phyloP scores from a whole-genome alignment of 2,329 filamentous ascomycete species.

The Blastomyces emzantsi region DNA sequence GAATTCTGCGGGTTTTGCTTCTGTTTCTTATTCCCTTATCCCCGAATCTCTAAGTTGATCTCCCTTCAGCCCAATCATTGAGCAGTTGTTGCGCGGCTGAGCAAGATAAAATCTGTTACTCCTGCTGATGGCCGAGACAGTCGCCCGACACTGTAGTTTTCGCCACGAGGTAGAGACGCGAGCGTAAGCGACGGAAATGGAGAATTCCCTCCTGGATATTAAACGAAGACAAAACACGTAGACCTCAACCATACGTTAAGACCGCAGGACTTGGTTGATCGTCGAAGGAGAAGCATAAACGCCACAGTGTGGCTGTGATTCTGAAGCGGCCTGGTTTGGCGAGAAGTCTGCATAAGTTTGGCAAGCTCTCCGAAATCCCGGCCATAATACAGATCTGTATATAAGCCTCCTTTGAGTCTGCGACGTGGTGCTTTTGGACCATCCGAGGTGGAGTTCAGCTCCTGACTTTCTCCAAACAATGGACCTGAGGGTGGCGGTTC shows the following conservation, averaged over 20 bases:
- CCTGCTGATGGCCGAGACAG: not conserved
- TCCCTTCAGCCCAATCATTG: not conserved
- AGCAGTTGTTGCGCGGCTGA: not conserved
- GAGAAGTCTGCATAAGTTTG: too few species aligned
- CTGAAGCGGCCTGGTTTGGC: not conserved
- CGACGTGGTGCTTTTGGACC: not conserved
- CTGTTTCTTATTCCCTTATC: not conserved
- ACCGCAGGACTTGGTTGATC: not conserved
- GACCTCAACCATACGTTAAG: not conserved
- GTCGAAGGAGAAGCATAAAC: not conserved
- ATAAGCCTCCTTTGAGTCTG: too few species aligned
- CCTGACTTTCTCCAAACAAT: not conserved
- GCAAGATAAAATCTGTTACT: not conserved
- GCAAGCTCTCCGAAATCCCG: too few species aligned
- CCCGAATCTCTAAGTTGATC: not conserved
- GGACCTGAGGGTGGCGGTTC: not conserved
- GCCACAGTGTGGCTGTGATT: not conserved
- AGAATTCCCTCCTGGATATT: too few species aligned
- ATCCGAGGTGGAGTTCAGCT: not conserved
- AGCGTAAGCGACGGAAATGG: too few species aligned
- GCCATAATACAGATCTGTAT: too few species aligned
- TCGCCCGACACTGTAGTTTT: not conserved
- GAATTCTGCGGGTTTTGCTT: not conserved
- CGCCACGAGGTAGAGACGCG: not conserved
- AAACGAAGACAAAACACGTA: not conserved